Conservation (phyloP, 768 basidiomycete species). For the Boletus sp. region DNA sequence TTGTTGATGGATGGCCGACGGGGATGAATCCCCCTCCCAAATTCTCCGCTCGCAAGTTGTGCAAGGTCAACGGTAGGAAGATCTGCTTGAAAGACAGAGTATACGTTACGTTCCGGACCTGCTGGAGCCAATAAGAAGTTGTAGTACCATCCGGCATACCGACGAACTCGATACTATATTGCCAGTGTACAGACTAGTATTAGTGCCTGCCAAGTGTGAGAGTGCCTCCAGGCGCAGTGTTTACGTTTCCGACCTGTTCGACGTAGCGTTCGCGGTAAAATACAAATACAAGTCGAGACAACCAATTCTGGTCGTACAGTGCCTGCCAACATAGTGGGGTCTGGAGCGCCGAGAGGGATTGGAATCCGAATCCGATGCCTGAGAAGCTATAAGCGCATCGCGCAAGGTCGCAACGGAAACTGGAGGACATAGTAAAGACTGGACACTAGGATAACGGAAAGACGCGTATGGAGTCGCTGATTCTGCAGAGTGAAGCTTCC, state of each 20-base stretch:
- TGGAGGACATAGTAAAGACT: conserved; percentile 21
- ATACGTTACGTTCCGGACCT: conserved; percentile 59
- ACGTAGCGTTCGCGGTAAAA: conserved; percentile 60
- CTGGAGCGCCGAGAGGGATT: conserved; percentile 49
- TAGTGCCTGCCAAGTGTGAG: conserved; percentile 69
- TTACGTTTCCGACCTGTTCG: conserved; percentile 25
- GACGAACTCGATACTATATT: conserved; percentile 67
- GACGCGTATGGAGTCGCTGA: conserved; percentile 52
- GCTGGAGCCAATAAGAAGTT: conserved; percentile 56
- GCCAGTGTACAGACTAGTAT: conserved; percentile 55
- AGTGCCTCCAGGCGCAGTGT: conserved; percentile 53
- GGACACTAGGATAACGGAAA: background rate
- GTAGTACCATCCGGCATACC: conserved; percentile 36
- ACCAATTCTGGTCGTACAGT: conserved; percentile 38
- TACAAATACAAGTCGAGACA: conserved; percentile 50
- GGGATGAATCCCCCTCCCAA: background rate
- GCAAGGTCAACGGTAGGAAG: conserved; percentile 23
- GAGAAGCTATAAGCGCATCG: conserved; percentile 34
- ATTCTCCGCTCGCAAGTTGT: conserved; percentile 6
- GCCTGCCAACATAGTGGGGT: conserved; percentile 64
- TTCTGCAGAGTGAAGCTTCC: conserved; percentile 52
- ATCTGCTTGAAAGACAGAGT: conserved; percentile 34
- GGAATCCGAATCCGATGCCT: conserved; percentile 71
- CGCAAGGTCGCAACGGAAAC: conserved; percentile 48
- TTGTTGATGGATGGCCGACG: background rate